These are phyloP conservation scores for Dendrocalamus sinicus DNA, from an alignment of 176 grass and related monocot genomes.

Conservation along the genomic window DNA sequence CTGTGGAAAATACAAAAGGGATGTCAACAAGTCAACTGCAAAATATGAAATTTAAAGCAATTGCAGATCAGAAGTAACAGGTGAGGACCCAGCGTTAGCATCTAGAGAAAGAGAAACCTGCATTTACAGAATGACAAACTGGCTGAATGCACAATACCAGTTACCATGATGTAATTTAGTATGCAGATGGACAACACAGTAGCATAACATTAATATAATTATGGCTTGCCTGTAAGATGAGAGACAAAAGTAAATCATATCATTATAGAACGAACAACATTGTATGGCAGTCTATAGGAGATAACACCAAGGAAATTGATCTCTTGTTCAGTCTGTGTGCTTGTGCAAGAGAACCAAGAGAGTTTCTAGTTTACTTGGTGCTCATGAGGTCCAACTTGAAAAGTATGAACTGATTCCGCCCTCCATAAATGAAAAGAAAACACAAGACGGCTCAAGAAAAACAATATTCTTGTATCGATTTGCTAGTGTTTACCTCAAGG, in stretches of 20 bases:
- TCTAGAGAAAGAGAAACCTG: neutral
- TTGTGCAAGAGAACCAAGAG: neutral
- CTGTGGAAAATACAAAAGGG: conserved; percentile 70
- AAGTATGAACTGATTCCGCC: neutral
- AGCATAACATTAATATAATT: conserved; percentile 9
- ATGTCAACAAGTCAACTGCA: no score
- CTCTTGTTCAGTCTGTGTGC: neutral
- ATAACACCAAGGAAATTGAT: neutral
- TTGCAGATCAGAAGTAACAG: conserved; percentile 40
- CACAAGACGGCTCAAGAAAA: conserved; percentile 4
- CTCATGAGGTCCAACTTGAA: neutral
- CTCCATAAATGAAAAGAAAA: neutral
- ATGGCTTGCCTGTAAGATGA: neutral
- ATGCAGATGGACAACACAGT: neutral
- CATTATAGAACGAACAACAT: conserved; percentile 16
- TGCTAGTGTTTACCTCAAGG: conserved; percentile 71
- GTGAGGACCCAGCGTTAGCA: neutral
- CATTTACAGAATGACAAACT: neutral
- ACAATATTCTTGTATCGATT: neutral
- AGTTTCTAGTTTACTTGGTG: conserved; percentile 2
- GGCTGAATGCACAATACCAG: neutral
- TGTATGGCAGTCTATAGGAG: neutral
- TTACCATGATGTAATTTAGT: neutral
- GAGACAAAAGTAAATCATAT: neutral
- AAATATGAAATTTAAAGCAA: conserved; percentile 26